Conservation (phyloP, 305 asterid genomes). For the Solanum hybrid region DNA sequence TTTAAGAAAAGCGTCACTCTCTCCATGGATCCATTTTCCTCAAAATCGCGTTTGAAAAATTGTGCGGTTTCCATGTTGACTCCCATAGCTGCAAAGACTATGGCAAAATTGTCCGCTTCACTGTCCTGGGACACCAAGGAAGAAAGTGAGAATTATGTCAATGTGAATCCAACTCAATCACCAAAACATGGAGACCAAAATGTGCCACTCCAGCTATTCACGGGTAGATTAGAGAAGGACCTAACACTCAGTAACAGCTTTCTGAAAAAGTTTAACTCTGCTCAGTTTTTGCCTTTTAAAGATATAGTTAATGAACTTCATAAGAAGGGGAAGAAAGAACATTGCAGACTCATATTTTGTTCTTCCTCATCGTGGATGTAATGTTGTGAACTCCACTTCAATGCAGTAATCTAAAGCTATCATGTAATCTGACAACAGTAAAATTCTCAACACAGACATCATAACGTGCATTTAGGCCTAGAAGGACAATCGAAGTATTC, state of each 20-base stretch:
- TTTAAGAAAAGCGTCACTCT: constrained; percentile 93
- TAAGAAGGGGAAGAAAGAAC: background rate
- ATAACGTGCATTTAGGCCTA: background rate
- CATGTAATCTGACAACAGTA: background rate
- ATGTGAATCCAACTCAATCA: constrained; percentile 2
- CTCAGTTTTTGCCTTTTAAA: background rate
- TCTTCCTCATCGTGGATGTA: background rate
- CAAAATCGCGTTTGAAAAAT: constrained; percentile 94
- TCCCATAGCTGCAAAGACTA: constrained; percentile 99
- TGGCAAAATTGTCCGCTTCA: constrained; percentile 93
- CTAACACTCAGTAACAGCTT: background rate
- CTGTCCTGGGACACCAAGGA: constrained; percentile 39
- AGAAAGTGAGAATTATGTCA: constrained; percentile 10
- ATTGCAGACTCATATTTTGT: background rate
- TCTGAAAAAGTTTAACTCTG: background rate
- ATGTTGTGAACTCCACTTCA: background rate
- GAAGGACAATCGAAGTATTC: background rate
- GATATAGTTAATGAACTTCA: background rate
- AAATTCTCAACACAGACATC: background rate
- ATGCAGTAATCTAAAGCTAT: background rate
- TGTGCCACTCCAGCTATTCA: background rate
- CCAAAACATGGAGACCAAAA: background rate
- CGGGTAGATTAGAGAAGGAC: background rate
- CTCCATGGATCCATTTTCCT: constrained; percentile 98
- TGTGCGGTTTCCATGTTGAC: constrained; percentile 99